These are phyloP conservation scores for Calonectria ilicicola DNA, from an alignment of 2,329 filamentous ascomycete genomes.

Conservation along the genomic window DNA sequence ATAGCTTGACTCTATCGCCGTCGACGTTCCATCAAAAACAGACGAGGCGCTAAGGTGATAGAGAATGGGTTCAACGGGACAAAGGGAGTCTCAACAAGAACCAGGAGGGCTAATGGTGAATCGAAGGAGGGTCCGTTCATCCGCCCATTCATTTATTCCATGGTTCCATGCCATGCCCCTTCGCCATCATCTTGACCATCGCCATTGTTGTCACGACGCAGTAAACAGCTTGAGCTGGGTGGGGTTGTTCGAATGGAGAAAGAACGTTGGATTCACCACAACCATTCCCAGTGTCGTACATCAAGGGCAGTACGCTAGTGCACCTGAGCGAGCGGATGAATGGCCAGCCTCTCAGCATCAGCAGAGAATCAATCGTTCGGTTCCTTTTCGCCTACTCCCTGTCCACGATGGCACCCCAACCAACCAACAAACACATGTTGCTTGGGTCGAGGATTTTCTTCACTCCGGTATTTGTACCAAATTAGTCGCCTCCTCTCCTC, in stretches of 20 bases:
- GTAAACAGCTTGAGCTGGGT: neutral
- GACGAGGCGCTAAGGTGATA: neutral
- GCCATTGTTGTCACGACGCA: neutral
- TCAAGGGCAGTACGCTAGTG: slow-evolving; percentile 3
- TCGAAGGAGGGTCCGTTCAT: neutral
- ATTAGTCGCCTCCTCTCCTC: neutral
- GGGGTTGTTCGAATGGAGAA: slow-evolving; percentile 1
- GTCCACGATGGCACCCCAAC: neutral
- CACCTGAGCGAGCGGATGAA: neutral
- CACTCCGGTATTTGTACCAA: neutral
- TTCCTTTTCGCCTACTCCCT: neutral
- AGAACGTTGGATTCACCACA: neutral
- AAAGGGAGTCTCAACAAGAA: neutral
- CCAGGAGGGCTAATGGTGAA: too few species aligned
- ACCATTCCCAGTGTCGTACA: slow-evolving; percentile 9
- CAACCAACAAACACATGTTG: slow-evolving; percentile 6
- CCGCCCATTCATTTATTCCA: neutral
- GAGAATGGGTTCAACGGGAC: neutral
- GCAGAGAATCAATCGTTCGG: neutral
- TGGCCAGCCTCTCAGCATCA: neutral
- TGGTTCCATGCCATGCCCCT: neutral
- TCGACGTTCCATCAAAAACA: neutral
- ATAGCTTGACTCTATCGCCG: slow-evolving; percentile 3
- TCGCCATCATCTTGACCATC: neutral
- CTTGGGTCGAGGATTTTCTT: neutral